Conservation (phyloP, 306 rosid genomes). For the Lotus japonicus region DNA sequence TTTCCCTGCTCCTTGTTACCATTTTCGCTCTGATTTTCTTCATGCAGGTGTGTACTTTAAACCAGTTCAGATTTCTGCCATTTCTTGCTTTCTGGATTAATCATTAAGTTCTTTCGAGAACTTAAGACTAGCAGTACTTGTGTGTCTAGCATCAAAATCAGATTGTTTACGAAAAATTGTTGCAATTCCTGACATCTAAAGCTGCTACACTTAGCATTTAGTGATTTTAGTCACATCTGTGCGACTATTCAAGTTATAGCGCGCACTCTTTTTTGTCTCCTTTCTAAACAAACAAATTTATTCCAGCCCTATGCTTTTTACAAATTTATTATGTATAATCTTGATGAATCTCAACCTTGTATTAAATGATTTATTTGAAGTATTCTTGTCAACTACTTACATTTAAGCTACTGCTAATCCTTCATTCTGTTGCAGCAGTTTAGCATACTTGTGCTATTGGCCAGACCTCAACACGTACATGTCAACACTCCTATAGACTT, state of each 20-base stretch:
- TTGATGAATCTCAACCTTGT: too few relatives aligned
- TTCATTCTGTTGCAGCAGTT: slow-evolving; percentile 57
- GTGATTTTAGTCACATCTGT: neutral
- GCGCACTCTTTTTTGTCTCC: neutral
- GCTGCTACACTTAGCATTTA: neutral
- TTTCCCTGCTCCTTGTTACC: slow-evolving; percentile 45
- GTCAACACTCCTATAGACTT: slow-evolving; percentile 49
- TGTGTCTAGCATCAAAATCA: slow-evolving; percentile 2
- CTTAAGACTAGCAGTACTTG: neutral
- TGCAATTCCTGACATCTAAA: too few relatives aligned
- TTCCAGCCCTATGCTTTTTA: neutral
- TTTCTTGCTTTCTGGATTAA: neutral
- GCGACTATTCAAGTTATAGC: neutral
- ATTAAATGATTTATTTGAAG: neutral
- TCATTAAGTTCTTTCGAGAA: neutral
- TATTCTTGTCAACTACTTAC: neutral
- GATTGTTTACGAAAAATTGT: neutral
- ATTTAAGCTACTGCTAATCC: neutral
- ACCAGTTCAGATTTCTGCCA: neutral
- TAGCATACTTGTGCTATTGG: slow-evolving; percentile 74
- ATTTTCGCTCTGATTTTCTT: slow-evolving; percentile 69
- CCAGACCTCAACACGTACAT: slow-evolving; percentile 80
- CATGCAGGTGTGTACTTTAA: slow-evolving; percentile 68
- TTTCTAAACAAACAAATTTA: neutral
- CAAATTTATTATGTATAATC: too few relatives aligned